phyloP scores from a whole-genome alignment of 2,329 filamentous ascomycete genomes.

The Mariannaea elegans region DNA sequence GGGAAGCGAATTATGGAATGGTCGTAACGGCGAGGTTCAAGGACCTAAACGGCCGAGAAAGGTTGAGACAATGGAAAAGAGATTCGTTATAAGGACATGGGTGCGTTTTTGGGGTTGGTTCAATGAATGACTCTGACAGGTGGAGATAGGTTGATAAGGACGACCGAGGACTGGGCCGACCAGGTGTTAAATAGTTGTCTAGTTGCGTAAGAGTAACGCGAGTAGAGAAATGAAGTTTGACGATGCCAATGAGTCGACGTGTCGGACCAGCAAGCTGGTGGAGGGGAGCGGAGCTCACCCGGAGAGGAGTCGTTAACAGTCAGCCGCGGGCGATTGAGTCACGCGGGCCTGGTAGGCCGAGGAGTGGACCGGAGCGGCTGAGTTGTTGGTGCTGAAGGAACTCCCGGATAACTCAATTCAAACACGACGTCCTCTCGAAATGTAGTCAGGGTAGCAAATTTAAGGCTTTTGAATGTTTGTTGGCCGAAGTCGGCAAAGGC shows the following conservation, averaged over 20 bases:
- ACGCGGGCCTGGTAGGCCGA: constrained; percentile 31
- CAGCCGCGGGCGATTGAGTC: constrained; percentile 37
- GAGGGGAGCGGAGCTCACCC: constrained; percentile 45
- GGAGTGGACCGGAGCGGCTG: constrained; percentile 22
- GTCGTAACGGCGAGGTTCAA: constrained; percentile 43
- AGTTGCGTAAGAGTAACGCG: constrained; percentile 11
- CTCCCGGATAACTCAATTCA: constrained; percentile 38
- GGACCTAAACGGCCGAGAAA: constrained; percentile 43
- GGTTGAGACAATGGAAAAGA: constrained; percentile 45
- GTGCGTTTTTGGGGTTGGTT: constrained; percentile 42
- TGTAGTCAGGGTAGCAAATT: constrained; percentile 11
- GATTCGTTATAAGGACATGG: constrained; percentile 57
- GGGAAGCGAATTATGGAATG: constrained; percentile 46
- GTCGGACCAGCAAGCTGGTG: constrained; percentile 41
- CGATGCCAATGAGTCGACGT: constrained; percentile 41
- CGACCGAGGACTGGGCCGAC: constrained; percentile 44
- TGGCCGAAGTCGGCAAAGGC: constrained; percentile 17
- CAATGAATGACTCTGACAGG: constrained; percentile 44
- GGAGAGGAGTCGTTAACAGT: constrained; percentile 33
- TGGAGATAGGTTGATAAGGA: constrained; percentile 27
- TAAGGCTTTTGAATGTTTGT: constrained; percentile 21
- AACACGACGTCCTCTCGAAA: constrained; percentile 29
- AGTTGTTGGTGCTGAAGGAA: constrained; percentile 28
- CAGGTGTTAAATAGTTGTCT: constrained; percentile 19
- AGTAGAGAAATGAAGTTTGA: constrained; percentile 35